A percentile compares a stretch with the other conserved stretches of the same genome.
phyloP scores from a whole-genome alignment of 108 stramenopile genomes.

The Fragilaria crotonensis region DNA sequence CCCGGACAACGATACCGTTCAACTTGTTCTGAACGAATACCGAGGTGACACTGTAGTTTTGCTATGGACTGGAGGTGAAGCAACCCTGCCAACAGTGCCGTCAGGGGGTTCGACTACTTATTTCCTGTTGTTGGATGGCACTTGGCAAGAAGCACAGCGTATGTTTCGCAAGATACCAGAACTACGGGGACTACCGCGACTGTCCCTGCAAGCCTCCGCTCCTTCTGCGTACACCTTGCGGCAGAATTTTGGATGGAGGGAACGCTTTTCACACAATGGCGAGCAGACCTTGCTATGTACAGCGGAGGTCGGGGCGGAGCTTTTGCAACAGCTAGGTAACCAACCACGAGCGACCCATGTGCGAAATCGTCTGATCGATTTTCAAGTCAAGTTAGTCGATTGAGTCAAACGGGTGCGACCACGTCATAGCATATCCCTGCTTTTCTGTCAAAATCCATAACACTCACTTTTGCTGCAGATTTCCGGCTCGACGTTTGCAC shows the following conservation, averaged over 20 bases:
- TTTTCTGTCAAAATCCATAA: too few relatives aligned
- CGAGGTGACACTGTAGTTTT: too few relatives aligned
- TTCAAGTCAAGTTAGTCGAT: too few relatives aligned
- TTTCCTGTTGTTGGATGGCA: conserved; percentile 25
- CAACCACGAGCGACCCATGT: conserved; percentile 3
- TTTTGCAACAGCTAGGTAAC: conserved; percentile 8
- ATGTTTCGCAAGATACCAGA: conserved; percentile 17
- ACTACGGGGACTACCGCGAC: conserved; percentile 17
- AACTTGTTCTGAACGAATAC: too few relatives aligned
- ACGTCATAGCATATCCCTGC: too few relatives aligned
- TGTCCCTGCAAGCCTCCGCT: conserved; percentile 8
- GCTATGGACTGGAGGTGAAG: too few relatives aligned
- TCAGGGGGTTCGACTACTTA: background rate
- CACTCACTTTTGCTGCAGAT: too few relatives aligned
- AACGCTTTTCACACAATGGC: conserved; percentile 4
- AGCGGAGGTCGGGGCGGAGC: conserved; percentile 14
- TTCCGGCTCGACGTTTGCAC: too few relatives aligned
- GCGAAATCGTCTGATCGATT: conserved; percentile 9
- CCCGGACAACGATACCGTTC: background rate
- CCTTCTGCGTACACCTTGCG: conserved; percentile 16
- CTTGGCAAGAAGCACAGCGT: conserved; percentile 25
- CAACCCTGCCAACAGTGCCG: background rate
- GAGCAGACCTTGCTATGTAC: conserved; percentile 10
- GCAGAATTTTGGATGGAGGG: conserved; percentile 25
- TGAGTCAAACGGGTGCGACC: too few relatives aligned